Conservation (phyloP, 148 eudicot species). For the Rheum nobile region DNA sequence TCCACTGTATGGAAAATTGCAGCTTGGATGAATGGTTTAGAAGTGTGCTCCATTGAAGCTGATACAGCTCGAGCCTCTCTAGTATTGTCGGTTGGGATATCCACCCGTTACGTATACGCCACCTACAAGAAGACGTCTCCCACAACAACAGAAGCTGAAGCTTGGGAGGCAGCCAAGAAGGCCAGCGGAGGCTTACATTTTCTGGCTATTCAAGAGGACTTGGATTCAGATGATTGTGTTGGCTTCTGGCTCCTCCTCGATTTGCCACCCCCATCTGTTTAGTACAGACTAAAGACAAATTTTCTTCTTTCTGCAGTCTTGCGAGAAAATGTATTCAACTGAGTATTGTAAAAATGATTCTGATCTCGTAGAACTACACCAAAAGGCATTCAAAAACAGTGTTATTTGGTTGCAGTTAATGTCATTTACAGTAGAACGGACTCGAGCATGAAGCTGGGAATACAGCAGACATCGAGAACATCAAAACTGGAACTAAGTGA, state of each 20-base stretch:
- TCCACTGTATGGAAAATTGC: background rate
- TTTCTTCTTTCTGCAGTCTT: background rate
- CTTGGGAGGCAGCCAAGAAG: conserved; percentile 93
- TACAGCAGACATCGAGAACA: too few relatives aligned
- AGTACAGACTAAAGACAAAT: conserved; percentile 5
- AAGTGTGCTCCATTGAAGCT: conserved; percentile 87
- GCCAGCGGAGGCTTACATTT: conserved; percentile 86
- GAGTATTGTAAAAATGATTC: background rate
- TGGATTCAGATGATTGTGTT: conserved; percentile 82
- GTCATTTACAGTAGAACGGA: background rate
- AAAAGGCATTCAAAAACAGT: background rate
- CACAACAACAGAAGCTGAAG: conserved; percentile 76
- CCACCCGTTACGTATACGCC: conserved; percentile 71
- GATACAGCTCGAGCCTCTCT: conserved; percentile 43
- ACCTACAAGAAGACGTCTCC: conserved; percentile 59
- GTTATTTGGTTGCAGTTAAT: background rate
- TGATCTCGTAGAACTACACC: background rate
- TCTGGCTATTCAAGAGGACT: conserved; percentile 79
- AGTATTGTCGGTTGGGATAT: conserved; percentile 68
- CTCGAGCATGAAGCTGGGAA: background rate
- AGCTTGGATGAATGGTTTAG: conserved; percentile 99
- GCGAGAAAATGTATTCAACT: background rate
- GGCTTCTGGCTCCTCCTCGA: conserved; percentile 95
- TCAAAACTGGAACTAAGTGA: too few relatives aligned
- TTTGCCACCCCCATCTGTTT: conserved; percentile 91